Evolutionary conservation across 495 filamentous ascomycete genomes (phyloP), one percentile per base, ranked within the genome.

Genomic region (Lophiotrema nucula): DNA sequence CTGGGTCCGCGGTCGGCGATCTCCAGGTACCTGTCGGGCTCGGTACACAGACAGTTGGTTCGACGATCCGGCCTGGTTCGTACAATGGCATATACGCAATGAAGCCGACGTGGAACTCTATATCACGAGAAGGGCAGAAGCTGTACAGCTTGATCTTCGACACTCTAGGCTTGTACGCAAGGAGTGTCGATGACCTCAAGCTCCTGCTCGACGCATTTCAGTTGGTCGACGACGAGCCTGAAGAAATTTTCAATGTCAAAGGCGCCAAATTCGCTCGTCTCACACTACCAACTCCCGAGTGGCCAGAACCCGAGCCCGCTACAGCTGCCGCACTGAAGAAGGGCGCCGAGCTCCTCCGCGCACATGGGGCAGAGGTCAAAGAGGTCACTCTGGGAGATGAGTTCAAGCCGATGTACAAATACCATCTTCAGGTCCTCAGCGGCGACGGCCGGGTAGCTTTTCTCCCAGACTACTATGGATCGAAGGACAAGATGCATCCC

Each of bases 81-180:
- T 83, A 76, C 65, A 80, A 78, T 49, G 78, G 79, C 25, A 72
- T 79, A 16, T 83, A 76, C 56, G 77, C 72, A 2, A 63, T 83
- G 23, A 85, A 84, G 62, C 82, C 81, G 24, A 85, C 81, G 19
- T 56, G 53, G 53, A 76, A 74, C 37, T 66, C 77, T 0, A 76
- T 84, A 23, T 78, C 74, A n/a, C 69, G 77, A 21, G 80, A 82
- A 63, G 81, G 80, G 0, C 62, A 69, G 49, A 76, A 75, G 59
- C 47, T 74, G 15, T 80, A 75, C 66, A 74, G 76, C 4, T 63
- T 74, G 2, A 77, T 67, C 6, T 72, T 77, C 25, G 81, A 85
- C 58, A 85, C 81, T 0, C 47, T 79, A 19, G 81, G 81, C 1
- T 71, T 81, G 41, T 81, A 73, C 47, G 72, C 77, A 0, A 72